Conservation (phyloP, 495 filamentous ascomycete species). For the Podospora pseudopauciseta region DNA sequence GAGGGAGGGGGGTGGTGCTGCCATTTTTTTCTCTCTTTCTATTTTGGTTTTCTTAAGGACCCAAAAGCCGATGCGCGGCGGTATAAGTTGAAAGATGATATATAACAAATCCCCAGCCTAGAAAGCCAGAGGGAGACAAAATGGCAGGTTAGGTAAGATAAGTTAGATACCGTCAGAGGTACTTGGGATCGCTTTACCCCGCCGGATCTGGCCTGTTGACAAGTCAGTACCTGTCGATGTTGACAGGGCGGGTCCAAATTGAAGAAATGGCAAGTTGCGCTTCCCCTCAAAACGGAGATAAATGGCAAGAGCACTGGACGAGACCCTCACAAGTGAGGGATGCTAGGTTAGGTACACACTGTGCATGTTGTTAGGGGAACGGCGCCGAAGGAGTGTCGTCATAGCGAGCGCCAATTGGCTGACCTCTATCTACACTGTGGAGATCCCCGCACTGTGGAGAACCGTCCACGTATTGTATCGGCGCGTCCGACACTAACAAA, state of each 20-base stretch:
- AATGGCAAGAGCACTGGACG: background rate
- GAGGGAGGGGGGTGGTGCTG: background rate
- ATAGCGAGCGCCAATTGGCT: background rate
- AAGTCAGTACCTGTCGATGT: background rate
- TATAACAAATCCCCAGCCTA: no score
- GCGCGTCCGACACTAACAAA: background rate
- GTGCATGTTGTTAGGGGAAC: background rate
- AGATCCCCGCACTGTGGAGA: background rate
- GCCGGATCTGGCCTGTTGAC: background rate
- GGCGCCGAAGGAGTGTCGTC: background rate
- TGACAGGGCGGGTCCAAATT: background rate
- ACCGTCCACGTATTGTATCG: background rate
- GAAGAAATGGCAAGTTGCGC: background rate
- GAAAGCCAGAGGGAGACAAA: no score
- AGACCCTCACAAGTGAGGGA: background rate
- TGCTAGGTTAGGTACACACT: background rate
- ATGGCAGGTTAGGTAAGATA: no score
- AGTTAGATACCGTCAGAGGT: background rate
- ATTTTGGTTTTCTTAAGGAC: no score
- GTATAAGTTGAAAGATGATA: no score
- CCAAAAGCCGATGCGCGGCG: no score
- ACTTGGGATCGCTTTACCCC: background rate
- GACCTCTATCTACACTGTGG: background rate
- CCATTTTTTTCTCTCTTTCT: background rate
- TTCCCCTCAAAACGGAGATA: background rate